Conservation (phyloP, 176 grass and related monocot species). For the Otatea glauca region DNA sequence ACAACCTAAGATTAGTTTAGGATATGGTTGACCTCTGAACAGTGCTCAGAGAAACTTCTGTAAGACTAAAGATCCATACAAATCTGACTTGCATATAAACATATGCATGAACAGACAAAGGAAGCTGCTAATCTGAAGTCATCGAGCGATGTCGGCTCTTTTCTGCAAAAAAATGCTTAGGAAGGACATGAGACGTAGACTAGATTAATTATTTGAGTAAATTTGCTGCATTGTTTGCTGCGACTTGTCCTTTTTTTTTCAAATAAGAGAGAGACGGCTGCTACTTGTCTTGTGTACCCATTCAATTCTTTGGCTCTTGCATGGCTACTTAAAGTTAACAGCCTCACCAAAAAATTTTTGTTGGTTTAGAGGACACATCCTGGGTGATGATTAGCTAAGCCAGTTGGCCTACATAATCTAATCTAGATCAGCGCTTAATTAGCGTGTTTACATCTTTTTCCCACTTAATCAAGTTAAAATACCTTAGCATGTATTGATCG, state of each 20-base stretch:
- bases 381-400: not conserved
- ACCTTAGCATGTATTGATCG: too few relatives aligned
- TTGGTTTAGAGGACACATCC: not conserved
- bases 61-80: constrained; percentile 7
- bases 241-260: not conserved
- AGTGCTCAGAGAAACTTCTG: not conserved
- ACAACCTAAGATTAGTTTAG: too few relatives aligned
- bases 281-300: not conserved
- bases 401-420: not conserved
- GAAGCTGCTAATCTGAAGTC: constrained; percentile 21
- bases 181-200: not conserved
- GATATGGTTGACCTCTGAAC: too few relatives aligned
- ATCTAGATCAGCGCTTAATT: not conserved
- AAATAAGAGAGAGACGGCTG: not conserved
- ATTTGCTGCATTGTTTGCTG: not conserved
- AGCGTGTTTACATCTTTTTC: not conserved
- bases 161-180: not conserved
- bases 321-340: not conserved
- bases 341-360: not conserved
- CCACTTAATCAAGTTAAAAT: not conserved
- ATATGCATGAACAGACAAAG: not conserved
- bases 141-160: not conserved
- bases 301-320: not conserved
- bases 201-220: not conserved
- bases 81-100: constrained; percentile 29